phyloP scores from a whole-genome alignment of 2,329 filamentous ascomycete genomes.

The Microsporum ferrugineum region DNA sequence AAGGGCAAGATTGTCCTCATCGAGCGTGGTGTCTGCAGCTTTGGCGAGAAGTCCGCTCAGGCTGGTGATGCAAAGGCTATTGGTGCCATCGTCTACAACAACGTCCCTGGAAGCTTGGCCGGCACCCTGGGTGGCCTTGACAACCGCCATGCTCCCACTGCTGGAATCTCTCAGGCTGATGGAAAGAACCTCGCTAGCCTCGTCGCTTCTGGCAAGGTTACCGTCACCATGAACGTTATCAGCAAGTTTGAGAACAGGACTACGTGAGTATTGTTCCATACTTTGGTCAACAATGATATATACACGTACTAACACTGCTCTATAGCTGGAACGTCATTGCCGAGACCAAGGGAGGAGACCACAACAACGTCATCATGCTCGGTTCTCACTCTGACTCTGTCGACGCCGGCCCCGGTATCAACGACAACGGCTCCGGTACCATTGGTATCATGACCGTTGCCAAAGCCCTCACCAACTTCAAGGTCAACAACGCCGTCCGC shows the following conservation, averaged over 20 bases:
- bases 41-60: constrained; percentile 57
- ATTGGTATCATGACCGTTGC: constrained; percentile 50
- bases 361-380: constrained; percentile 47
- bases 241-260: constrained; percentile 37
- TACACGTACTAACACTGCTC: constrained; percentile 14
- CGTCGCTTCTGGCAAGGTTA: constrained; percentile 37
- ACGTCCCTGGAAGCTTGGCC: constrained; percentile 48
- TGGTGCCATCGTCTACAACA: constrained; percentile 66
- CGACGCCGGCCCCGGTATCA: constrained; percentile 56
- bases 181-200: constrained; percentile 46
- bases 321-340: constrained; percentile 47
- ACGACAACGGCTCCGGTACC: constrained; percentile 63
- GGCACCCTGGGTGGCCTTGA: constrained; percentile 56
- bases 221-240: constrained; percentile 32
- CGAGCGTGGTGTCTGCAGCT: constrained; percentile 57
- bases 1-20: constrained; percentile 58
- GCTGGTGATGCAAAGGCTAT: constrained; percentile 59
- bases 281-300: neutral
- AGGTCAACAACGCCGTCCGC: constrained; percentile 57
- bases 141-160: constrained; percentile 53
- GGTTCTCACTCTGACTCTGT: constrained; percentile 54
- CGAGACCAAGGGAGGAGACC: constrained; percentile 47
- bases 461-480: constrained; percentile 55
- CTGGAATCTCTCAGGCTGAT: constrained; percentile 52
- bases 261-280: constrained; percentile 23